Conservation (phyloP, 495 filamentous ascomycete species). For the Penicillium cinerascens region DNA sequence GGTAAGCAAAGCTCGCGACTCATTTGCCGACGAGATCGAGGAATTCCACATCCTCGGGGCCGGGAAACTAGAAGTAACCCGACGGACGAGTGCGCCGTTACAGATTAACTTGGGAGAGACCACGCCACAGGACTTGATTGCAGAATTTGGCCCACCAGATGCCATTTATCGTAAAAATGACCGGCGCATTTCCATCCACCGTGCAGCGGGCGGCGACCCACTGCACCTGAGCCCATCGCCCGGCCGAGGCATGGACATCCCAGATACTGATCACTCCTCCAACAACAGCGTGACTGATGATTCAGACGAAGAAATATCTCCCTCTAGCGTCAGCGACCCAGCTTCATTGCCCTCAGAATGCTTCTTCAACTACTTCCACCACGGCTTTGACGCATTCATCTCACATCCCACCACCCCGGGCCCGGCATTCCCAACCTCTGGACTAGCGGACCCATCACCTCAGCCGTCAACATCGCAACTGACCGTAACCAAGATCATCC, state of each 20-base stretch:
- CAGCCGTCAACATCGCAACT: slow-evolving; percentile 54
- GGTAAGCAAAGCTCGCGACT: slow-evolving; percentile 59
- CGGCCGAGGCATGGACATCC: slow-evolving; percentile 41
- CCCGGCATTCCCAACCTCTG: slow-evolving; percentile 56
- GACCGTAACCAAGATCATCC: slow-evolving; percentile 82
- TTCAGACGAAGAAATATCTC: slow-evolving; percentile 59
- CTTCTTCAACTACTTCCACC: slow-evolving; percentile 95
- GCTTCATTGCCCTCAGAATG: slow-evolving; percentile 59
- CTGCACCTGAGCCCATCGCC: slow-evolving; percentile 39
- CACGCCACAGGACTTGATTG: slow-evolving; percentile 82
- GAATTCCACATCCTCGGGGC: slow-evolving; percentile 68
- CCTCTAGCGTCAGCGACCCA: slow-evolving; percentile 31
- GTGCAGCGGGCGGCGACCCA: slow-evolving; percentile 39
- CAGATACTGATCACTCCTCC: slow-evolving; percentile 81
- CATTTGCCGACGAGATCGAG: slow-evolving; percentile 75
- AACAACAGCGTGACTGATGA: slow-evolving; percentile 73
- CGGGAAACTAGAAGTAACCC: slow-evolving; percentile 71
- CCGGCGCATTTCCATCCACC: slow-evolving; percentile 84
- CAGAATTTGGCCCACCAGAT: slow-evolving; percentile 90
- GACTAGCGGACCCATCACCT: slow-evolving; percentile 30
- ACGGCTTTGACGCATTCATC: slow-evolving; percentile 91
- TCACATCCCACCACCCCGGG: slow-evolving; percentile 68
- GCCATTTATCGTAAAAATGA: slow-evolving; percentile 93
- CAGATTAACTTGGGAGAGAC: slow-evolving; percentile 74
- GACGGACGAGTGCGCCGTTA: slow-evolving; percentile 56